phyloP scores from a whole-genome alignment of 78 protist species.

The Dictyostelium firmibasis region DNA sequence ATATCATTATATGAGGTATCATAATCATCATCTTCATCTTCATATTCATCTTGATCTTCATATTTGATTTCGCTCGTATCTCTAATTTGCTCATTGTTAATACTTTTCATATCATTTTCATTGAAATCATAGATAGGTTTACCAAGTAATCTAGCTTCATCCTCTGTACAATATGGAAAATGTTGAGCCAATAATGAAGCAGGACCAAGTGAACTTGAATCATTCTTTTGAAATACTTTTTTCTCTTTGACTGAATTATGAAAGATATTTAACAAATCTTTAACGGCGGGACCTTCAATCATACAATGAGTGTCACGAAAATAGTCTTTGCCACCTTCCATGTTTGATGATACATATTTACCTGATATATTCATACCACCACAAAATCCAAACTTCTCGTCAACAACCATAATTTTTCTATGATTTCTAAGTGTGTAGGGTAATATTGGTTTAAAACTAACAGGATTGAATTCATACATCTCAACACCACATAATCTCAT shows the following conservation, averaged over 20 bases:
- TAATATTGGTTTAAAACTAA: neutral
- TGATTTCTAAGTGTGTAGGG: conserved; percentile 66
- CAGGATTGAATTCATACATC: conserved; percentile 34
- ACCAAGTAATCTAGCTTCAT: neutral
- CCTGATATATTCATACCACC: conserved; percentile 85
- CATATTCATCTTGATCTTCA: neutral
- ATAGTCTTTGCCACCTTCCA: conserved; percentile 54
- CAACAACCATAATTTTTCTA: conserved; percentile 78
- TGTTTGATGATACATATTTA: conserved; percentile 43
- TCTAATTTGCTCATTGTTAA: too few species aligned
- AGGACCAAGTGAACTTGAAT: neutral
- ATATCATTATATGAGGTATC: neutral
- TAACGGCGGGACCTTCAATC: conserved; percentile 70
- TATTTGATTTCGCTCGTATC: neutral
- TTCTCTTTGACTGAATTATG: conserved; percentile 15
- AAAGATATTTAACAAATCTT: conserved; percentile 14
- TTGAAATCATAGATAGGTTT: neutral
- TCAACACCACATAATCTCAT: neutral
- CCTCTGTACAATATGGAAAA: neutral
- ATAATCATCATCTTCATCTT: neutral
- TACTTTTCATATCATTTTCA: neutral
- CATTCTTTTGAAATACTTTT: neutral
- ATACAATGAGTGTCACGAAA: conserved; percentile 76
- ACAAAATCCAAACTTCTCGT: conserved; percentile 58
- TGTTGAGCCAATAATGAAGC: neutral